Percentiles rank a stretch among this genome's conserved stretches.
Conservation (phyloP, 768 basidiomycete genomes). For the Suillus discolor region DNA sequence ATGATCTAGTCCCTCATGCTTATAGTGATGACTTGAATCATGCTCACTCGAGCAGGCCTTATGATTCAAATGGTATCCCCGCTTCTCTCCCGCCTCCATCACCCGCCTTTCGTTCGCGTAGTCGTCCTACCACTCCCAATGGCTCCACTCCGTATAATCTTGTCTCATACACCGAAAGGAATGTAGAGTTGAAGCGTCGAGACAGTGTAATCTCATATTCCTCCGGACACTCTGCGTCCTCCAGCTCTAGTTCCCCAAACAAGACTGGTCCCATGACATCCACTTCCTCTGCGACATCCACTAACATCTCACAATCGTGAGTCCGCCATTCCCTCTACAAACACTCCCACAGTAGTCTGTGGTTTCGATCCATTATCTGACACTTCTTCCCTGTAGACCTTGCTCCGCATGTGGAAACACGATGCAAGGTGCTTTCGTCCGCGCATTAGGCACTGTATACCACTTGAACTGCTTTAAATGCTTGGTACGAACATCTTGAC, state of each 20-base stretch:
- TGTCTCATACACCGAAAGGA: constrained; percentile 56
- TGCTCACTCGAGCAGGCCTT: constrained; percentile 17
- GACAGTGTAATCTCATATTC: constrained; percentile 51
- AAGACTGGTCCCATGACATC: constrained; percentile 51
- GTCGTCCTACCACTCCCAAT: constrained; percentile 63
- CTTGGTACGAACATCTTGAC: constrained; percentile 60
- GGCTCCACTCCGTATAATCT: constrained; percentile 48
- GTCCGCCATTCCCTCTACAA: constrained; percentile 29
- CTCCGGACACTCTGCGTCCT: constrained; percentile 59
- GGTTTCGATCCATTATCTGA: constrained; percentile 15
- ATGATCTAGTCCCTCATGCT: constrained; percentile 47
- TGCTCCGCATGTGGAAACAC: constrained; percentile 78
- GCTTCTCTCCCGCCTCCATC: constrained; percentile 44
- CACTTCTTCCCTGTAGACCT: constrained; percentile 42
- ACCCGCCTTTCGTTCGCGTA: constrained; percentile 51
- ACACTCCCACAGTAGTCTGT: background rate
- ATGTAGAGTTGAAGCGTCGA: constrained; percentile 48
- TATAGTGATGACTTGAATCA: constrained; percentile 76
- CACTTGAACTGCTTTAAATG: constrained; percentile 99
- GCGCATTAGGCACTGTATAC: constrained; percentile 90
- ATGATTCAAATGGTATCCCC: constrained; percentile 16
- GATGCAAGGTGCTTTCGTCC: constrained; percentile 95
- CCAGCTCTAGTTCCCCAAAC: constrained; percentile 41
- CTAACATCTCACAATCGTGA: constrained; percentile 62
- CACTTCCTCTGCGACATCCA: constrained; percentile 53